A percentile compares a stretch with the other conserved stretches of the same genome.
phyloP scores from a whole-genome alignment of 1,284 basidiomycete species.

The Singerocomus inundabilis region DNA sequence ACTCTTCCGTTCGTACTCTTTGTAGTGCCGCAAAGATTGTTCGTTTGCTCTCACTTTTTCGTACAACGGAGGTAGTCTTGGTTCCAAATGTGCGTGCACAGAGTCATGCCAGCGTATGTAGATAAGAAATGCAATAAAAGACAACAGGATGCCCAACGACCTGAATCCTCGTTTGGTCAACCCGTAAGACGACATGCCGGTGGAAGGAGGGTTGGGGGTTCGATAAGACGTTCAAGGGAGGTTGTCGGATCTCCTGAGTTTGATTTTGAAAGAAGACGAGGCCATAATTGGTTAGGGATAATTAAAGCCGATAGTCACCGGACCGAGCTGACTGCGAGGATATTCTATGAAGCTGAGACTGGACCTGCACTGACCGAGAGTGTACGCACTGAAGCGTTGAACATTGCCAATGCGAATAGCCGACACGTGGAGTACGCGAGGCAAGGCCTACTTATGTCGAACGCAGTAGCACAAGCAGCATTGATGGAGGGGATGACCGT shows the following conservation, averaged over 20 bases:
- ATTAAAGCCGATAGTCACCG: slow-evolving; percentile 1
- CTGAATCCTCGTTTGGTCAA: slow-evolving; percentile 28
- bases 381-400: too few species aligned
- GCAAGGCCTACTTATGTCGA: neutral
- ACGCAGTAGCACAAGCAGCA: too few species aligned
- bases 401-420: neutral
- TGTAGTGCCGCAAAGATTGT: slow-evolving; percentile 22
- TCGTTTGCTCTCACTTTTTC: slow-evolving; percentile 19
- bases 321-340: slow-evolving; percentile 1
- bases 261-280: slow-evolving; percentile 4
- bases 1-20: slow-evolving; percentile 18
- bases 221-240: neutral
- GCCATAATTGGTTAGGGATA: neutral
- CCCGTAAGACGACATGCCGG: slow-evolving; percentile 23
- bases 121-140: slow-evolving; percentile 5
- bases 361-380: neutral
- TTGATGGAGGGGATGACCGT: too few species aligned
- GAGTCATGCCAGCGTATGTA: slow-evolving; percentile 11
- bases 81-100: neutral
- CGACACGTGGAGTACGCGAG: neutral
- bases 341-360: neutral
- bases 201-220: neutral
- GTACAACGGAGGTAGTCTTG: slow-evolving; percentile 26
- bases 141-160: slow-evolving; percentile 13
- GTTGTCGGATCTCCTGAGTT: neutral